Evolutionary conservation across 768 basidiomycete genomes (phyloP).

Genomic region (Leccinum boreale): DNA sequence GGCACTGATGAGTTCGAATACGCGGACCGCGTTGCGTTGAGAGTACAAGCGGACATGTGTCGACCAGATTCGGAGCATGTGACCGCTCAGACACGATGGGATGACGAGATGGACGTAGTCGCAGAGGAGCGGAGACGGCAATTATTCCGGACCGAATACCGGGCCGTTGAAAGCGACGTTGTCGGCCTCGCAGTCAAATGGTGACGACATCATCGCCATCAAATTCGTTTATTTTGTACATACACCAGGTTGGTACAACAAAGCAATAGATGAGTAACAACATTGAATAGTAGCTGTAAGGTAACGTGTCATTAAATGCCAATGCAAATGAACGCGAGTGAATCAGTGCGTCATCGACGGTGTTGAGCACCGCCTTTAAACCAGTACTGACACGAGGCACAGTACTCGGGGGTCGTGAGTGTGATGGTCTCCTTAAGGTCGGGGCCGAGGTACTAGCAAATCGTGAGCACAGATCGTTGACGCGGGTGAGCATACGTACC

Average conservation of each 20-base stretch:
- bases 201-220: constrained; percentile 35
- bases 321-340: constrained; percentile 5
- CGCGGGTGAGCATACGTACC: constrained; percentile 27
- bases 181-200: constrained; percentile 74
- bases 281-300: constrained; percentile 24
- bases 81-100: constrained; percentile 33
- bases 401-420: constrained; percentile 48
- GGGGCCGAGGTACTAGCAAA: constrained; percentile 58
- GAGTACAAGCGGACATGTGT: constrained; percentile 43
- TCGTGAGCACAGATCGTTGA: constrained; percentile 2
- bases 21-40: constrained; percentile 38
- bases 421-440: constrained; percentile 64
- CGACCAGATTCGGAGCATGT: constrained; percentile 28
- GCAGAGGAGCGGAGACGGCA: constrained; percentile 43
- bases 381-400: constrained; percentile 58
- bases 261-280: constrained; percentile 12
- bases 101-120: constrained; percentile 36
- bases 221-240: constrained; percentile 7
- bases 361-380: constrained; percentile 45
- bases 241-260: constrained; percentile 23
- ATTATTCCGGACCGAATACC: constrained; percentile 75
- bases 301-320: constrained; percentile 26
- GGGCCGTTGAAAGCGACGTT: constrained; percentile 83
- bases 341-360: constrained; percentile 27
- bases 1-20: constrained; percentile 4